Percentiles rank a stretch among this genome's conserved stretches.
These are phyloP conservation scores for Zopfochytrium polystomum DNA, from an alignment of 371 early-diverging fungal species.

Conservation along the genomic window DNA sequence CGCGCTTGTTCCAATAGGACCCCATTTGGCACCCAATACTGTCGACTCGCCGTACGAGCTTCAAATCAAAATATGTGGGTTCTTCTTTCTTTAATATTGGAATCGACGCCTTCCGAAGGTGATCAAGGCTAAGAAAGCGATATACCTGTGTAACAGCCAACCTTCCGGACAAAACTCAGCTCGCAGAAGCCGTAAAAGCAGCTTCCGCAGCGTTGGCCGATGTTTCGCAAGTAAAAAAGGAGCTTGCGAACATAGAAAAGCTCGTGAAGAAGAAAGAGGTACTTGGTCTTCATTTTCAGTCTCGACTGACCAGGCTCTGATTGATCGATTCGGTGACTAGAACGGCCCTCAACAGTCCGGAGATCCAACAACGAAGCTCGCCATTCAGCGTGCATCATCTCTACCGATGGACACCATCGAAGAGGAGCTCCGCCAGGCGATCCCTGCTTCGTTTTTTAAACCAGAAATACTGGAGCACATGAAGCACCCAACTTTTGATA, in stretches of 20 bases:
- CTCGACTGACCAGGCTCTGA: not conserved
- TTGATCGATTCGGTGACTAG: not conserved
- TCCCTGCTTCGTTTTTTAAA: conserved; percentile 26
- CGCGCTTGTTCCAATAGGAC: conserved; percentile 35
- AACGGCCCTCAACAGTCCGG: not conserved
- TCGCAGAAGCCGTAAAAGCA: conserved; percentile 20
- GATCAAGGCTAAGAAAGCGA: conserved; percentile 6
- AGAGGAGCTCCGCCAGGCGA: not conserved
- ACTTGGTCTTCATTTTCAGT: not conserved
- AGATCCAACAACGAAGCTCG: conserved; percentile 26
- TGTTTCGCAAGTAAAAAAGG: conserved; percentile 17
- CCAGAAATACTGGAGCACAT: conserved; percentile 32
- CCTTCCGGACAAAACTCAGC: conserved; percentile 3
- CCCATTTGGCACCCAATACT: conserved; percentile 32
- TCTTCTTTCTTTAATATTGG: not conserved
- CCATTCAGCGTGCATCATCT: conserved; percentile 19
- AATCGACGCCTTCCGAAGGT: not conserved
- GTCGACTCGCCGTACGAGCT: conserved; percentile 24
- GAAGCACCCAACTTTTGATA: conserved; percentile 48
- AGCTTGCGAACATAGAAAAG: conserved; percentile 16
- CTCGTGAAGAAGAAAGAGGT: not conserved
- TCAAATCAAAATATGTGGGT: conserved; percentile 18
- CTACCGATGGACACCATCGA: conserved; percentile 8
- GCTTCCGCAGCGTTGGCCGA: conserved; percentile 19
- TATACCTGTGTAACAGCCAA: too few relatives aligned